Evolutionary conservation across 441 rosid species (phyloP), one percentile per base, ranked within the genome.

Genomic region (Macaranga tanarius): DNA sequence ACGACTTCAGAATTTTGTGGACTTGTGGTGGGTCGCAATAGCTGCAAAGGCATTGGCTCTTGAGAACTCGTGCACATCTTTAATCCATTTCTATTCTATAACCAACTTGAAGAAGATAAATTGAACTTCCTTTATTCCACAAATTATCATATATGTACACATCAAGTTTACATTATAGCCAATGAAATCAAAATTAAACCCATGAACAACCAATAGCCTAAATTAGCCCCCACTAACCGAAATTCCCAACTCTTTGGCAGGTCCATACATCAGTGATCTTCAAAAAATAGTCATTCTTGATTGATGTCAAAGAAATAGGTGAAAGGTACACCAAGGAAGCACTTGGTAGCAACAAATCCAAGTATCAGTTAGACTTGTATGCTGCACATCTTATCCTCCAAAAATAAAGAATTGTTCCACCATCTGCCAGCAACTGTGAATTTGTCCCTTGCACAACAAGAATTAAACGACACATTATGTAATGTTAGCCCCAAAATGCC

Each of bases 351-450:
- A 15, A 56, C 13, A 23, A 56, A 56, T 56, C 60, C 60, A 23
- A 1, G 60, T 56, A 23, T 10, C 15, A 56, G 60, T 22, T 23
- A 22, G 23, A 48, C 62, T 11, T 11, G 17, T 0, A 10, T 66
- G 9, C 51, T 28, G 38, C 6, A 61, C 61, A 79, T 54, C 68
- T 61, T 62, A 73, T 59, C 58, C 47, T 12, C 23, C 55, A 25
- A 4, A 54, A 58, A 26, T n/a, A 38, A 42, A 17, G 34, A 34
- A 63, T 20, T 26, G 57, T 25, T 42, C 38, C 69, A 23, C 28
- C 1, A 40, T 42, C 70, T 55, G 74, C 74, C 71, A 28, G 31
- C 17, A 52, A 56, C 31, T 12, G 16, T 67, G 5, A 28, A 51
- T 9, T 51, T 28, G 16, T 31, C 4, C 28, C 28, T 25, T 17